Base-by-base conservation (phyloP, 164 flowering plant genomes). In the Umbellularia californica region DNA sequence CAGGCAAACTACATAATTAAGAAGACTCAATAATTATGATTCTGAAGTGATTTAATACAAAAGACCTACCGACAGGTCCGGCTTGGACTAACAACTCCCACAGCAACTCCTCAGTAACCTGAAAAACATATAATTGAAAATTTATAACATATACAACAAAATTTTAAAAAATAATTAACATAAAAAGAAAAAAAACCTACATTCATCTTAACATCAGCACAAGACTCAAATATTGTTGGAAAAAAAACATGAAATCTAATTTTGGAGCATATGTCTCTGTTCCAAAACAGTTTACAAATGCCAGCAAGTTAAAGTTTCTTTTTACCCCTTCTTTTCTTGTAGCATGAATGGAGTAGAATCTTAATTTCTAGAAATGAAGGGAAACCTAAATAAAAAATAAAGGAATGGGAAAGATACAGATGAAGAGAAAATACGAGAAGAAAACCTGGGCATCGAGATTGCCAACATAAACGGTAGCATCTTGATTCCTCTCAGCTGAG, bases 71-170 rank as follows among this genome's bases (percentile, higher is more conserved):
- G 79, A 96, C 99, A 30, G 99, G 99, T 10, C 99, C 99, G 2
- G 99, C 97, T 84, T 96, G 99, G 68, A 94, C 98, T 82, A 96
- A 96, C 74, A 94, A 77, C 81, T 96, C 99, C 98, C 99, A 96
- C 11, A 96, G 84, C 50, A 94, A 82, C 85, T 96, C 99, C 83
- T 96, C 99, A 5, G 87, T 20, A 0, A 86, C 86, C 99, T 95
- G 84, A 73, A 80, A 73, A 66, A 28, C 60, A 55, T 5, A 69
- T 28, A 50, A 64, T 22, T 27, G 27, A 55, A n/a, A 67, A 22
- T 17, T 19, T 25, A 70, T 22, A 15, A 6, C 47, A 41, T 5
- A 41, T 41, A 20, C 60, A 55, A 3, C 20, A 55, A 4, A 55
- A 55, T 55, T 14, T 13, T 0, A 19, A 55, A 55, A 63, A 6